Evolutionary conservation across 345 rosid genomes (phyloP).

Genomic region (Bruguiera sexangula): DNA sequence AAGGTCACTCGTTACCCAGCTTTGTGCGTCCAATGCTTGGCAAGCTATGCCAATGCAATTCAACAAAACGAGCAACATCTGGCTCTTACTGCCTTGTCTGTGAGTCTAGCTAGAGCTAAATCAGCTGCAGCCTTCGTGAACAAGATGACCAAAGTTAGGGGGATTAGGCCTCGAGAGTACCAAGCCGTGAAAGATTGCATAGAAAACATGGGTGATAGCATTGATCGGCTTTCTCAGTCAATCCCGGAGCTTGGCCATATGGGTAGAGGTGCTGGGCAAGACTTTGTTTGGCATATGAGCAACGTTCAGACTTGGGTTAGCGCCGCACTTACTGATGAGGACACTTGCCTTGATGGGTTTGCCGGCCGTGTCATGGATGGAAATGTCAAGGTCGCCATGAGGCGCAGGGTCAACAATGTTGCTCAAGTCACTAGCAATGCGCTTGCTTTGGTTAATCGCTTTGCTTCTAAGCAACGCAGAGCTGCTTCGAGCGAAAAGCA

Average conservation of each 20-base stretch:
- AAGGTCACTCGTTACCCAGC: constrained; percentile 59
- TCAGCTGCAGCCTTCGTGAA: constrained; percentile 52
- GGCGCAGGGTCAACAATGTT: constrained; percentile 50
- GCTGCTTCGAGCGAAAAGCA: constrained; percentile 22
- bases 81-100: constrained; percentile 59
- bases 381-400: constrained; percentile 47
- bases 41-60: constrained; percentile 49
- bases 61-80: constrained; percentile 49
- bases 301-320: constrained; percentile 94
- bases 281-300: constrained; percentile 71
- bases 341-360: constrained; percentile 80
- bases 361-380: constrained; percentile 51
- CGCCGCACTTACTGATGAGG: constrained; percentile 77
- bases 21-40: constrained; percentile 57
- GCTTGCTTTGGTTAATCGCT: constrained; percentile 71
- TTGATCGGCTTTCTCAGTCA: constrained; percentile 56
- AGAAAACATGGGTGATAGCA: constrained; percentile 66
- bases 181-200: constrained; percentile 71
- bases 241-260: constrained; percentile 51
- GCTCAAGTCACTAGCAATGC: constrained; percentile 88
- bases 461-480: constrained; percentile 46
- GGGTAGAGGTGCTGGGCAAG: constrained; percentile 40
- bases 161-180: constrained; percentile 49
- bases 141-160: constrained; percentile 42
- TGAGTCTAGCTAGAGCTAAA: constrained; percentile 52